A percentile compares a stretch with the other conserved stretches of the same genome.
Conservation (phyloP, 352 stramenopile species). For the Pythium aquatile region DNA sequence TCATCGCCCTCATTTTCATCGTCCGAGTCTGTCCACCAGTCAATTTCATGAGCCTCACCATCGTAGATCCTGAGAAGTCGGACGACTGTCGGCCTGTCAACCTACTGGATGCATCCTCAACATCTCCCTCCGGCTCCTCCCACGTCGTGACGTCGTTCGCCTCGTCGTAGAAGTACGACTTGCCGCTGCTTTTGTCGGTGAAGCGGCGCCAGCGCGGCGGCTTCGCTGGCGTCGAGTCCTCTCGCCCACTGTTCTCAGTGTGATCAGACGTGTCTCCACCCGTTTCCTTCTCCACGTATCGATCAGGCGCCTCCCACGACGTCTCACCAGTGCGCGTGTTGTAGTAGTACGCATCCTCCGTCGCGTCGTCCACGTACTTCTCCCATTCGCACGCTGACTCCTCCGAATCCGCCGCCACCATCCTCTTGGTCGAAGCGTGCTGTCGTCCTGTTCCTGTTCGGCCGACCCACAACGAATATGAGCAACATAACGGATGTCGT, state of each 20-base stretch:
- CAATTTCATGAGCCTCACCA: background rate
- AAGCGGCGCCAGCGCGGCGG: constrained; percentile 53
- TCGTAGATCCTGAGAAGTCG: background rate
- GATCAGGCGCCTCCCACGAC: constrained; percentile 61
- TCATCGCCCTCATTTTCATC: constrained; percentile 2
- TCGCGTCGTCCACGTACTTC: constrained; percentile 66
- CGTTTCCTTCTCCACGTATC: constrained; percentile 27
- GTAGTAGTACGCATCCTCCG: constrained; percentile 72
- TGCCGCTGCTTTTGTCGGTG: constrained; percentile 56
- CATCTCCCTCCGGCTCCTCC: constrained; percentile 59
- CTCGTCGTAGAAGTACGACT: constrained; percentile 76
- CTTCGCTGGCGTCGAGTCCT: constrained; percentile 14
- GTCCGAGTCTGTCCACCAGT: background rate
- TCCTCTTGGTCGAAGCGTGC: background rate
- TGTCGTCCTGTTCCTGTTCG: constrained; percentile 7
- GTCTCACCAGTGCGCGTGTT: constrained; percentile 68
- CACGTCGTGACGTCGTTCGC: constrained; percentile 68
- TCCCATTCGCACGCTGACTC: constrained; percentile 43
- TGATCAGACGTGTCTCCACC: background rate
- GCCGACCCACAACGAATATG: background rate
- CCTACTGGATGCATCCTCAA: constrained; percentile 28
- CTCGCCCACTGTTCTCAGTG: background rate
- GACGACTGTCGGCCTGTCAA: background rate
- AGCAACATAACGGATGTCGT: constrained; percentile 9
- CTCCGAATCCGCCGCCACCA: constrained; percentile 7